These are phyloP conservation scores for Geosmithia morbida DNA, from an alignment of 2,329 filamentous ascomycete species.

Conservation along the genomic window DNA sequence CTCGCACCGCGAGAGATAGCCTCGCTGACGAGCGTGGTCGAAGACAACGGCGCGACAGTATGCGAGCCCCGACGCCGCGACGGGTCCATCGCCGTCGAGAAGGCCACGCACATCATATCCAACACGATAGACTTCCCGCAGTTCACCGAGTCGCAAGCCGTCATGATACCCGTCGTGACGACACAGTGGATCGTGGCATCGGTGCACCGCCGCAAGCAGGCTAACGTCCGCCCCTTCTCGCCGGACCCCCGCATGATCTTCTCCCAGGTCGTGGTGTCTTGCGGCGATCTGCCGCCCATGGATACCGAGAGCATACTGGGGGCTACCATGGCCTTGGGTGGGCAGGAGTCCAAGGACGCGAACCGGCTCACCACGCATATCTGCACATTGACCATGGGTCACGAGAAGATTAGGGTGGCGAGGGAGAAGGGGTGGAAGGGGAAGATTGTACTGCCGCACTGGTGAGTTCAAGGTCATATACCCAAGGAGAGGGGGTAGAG, in stretches of 20 bases:
- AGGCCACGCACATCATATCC: constrained; percentile 44
- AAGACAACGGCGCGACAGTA: constrained; percentile 35
- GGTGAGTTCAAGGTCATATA: constrained; percentile 35
- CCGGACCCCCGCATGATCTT: constrained; percentile 88
- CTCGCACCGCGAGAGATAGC: constrained; percentile 24
- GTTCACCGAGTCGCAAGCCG: constrained; percentile 58
- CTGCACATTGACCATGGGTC: constrained; percentile 64
- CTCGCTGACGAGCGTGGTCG: constrained; percentile 26
- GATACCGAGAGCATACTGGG: constrained; percentile 90
- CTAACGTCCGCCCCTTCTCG: constrained; percentile 70
- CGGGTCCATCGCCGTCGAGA: constrained; percentile 30
- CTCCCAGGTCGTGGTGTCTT: constrained; percentile 68
- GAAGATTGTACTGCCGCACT: constrained; percentile 86
- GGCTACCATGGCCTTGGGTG: constrained; percentile 78
- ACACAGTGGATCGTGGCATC: constrained; percentile 67
- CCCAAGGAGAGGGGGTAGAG: no score
- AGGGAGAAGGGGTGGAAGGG: constrained; percentile 50
- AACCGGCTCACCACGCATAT: constrained; percentile 74
- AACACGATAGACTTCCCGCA: constrained; percentile 84
- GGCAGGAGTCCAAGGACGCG: constrained; percentile 59
- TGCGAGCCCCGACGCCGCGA: constrained; percentile 30
- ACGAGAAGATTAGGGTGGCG: constrained; percentile 54
- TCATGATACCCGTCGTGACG: constrained; percentile 74
- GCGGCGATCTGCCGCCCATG: constrained; percentile 67
- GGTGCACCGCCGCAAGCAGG: constrained; percentile 52